Percentiles rank a stretch among this genome's conserved stretches.
Evolutionary conservation across 225 moss, liverwort and hornwort genomes (phyloP).

Genomic region (Pseudisothecium myosuroides): DNA sequence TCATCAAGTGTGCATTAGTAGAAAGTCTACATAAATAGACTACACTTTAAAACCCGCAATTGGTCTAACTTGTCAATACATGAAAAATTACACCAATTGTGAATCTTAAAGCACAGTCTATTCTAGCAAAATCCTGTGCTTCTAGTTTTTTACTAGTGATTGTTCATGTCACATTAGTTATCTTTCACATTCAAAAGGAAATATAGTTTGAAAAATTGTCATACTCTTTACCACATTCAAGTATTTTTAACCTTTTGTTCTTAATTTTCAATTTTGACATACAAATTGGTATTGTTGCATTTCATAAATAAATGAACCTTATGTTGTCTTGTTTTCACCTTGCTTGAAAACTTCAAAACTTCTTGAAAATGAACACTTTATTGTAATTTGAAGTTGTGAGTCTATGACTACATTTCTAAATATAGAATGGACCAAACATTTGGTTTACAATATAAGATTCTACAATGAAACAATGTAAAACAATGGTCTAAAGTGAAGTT

Average conservation of each 20-base stretch:
- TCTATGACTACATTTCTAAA: neutral
- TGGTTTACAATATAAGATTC: neutral
- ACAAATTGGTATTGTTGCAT: neutral
- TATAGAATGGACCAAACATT: rapidly evolving
- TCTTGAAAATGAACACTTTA: neutral
- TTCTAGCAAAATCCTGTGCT: neutral
- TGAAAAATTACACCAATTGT: neutral
- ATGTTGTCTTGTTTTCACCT: neutral
- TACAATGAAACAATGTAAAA: neutral
- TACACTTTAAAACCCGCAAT: neutral
- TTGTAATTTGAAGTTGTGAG: neutral
- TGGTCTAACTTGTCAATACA: neutral
- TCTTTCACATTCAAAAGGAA: rapidly evolving
- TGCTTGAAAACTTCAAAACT: neutral
- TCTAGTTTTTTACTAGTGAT: neutral
- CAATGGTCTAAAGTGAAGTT: neutral
- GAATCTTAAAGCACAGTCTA: neutral
- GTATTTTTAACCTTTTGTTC: neutral
- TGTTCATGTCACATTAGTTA: neutral
- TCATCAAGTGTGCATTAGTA: neutral
- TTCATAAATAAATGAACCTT: neutral
- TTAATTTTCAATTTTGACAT: neutral
- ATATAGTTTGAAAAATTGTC: neutral
- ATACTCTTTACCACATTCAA: neutral
- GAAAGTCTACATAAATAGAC: neutral